Percentiles rank a stretch among this genome's conserved stretches.
phyloP scores from a whole-genome alignment of 2,329 filamentous ascomycete genomes.

The Trichoderma sp. region DNA sequence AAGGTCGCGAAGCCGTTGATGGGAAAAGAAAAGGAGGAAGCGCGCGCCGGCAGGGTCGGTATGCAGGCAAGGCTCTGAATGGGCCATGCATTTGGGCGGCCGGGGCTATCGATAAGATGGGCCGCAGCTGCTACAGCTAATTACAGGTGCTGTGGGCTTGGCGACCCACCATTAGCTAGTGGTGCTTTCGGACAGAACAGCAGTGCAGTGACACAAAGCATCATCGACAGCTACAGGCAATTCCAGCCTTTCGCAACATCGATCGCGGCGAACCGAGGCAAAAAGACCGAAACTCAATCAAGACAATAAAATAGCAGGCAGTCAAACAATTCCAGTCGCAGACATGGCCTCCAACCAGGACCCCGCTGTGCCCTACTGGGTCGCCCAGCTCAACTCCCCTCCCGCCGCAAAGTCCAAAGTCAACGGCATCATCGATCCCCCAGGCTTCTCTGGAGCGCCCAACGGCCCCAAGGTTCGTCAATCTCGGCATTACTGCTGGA shows the following conservation, averaged over 20 bases:
- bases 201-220: background rate
- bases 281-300: background rate
- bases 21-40: constrained; percentile 3
- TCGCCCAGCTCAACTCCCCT: constrained; percentile 71
- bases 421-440: constrained; percentile 73
- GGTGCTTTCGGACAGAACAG: background rate
- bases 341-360: constrained; percentile 10
- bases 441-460: constrained; percentile 68
- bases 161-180: background rate
- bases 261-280: background rate
- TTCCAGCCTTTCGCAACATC: background rate
- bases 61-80: constrained; percentile 4
- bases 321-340: background rate
- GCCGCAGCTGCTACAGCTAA: background rate
- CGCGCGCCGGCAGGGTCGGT: constrained; percentile 20
- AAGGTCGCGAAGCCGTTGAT: background rate
- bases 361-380: constrained; percentile 67
- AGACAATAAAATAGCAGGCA: background rate
- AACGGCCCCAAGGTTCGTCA: constrained; percentile 55
- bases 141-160: background rate
- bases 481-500: background rate
- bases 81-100: background rate
- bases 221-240: background rate
- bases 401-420: constrained; percentile 65
- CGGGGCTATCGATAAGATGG: constrained; percentile 18